phyloP scores from a whole-genome alignment of 225 moss, liverwort and hornwort species.

The Sphagnum tenellum region DNA sequence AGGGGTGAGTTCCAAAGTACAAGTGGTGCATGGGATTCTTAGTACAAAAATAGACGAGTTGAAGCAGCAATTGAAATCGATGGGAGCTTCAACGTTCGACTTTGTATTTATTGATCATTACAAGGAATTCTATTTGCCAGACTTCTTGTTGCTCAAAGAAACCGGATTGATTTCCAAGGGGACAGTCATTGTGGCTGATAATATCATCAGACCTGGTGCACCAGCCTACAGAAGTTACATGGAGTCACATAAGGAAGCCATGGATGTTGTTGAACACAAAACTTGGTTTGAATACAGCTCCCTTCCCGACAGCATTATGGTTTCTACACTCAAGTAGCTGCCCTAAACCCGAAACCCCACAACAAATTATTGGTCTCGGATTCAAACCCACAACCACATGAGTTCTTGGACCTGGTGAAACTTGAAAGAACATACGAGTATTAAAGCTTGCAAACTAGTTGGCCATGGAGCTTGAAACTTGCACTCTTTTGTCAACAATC shows the following conservation, averaged over 20 bases:
- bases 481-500: no score
- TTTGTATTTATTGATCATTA: slow-evolving; percentile 54
- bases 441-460: no score
- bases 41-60: slow-evolving; percentile 21
- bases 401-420: no score
- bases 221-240: slow-evolving; percentile 33
- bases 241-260: slow-evolving; percentile 22
- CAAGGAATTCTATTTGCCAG: slow-evolving; percentile 29
- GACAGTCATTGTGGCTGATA: slow-evolving; percentile 44
- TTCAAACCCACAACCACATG: no score
- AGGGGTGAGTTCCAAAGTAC: slow-evolving; percentile 34
- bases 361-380: no score
- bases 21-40: slow-evolving; percentile 29
- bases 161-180: slow-evolving; percentile 41
- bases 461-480: no score
- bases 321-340: slow-evolving; percentile 15
- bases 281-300: slow-evolving; percentile 22
- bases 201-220: slow-evolving; percentile 42
- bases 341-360: no score
- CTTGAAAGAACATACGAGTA: no score
- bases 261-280: slow-evolving; percentile 35
- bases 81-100: slow-evolving; percentile 15
- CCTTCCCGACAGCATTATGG: slow-evolving; percentile 36
- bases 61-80: slow-evolving; percentile 12
- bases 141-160: slow-evolving; percentile 33